Evolutionary conservation across 257 asterid genomes (phyloP).

Genomic region (Solanum phureja): DNA sequence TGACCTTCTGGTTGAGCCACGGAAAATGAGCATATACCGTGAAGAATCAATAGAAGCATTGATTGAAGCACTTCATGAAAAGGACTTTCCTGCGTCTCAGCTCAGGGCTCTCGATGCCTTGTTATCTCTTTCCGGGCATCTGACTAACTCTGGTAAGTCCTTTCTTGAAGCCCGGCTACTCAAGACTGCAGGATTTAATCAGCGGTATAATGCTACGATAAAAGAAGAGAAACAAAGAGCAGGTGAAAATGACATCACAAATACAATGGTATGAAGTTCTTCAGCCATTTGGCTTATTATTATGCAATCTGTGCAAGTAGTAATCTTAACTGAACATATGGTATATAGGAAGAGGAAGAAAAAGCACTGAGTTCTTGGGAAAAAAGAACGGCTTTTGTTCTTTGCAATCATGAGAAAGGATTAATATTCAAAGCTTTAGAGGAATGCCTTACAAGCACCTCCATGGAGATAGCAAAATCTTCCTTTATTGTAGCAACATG

Average conservation of each 20-base stretch:
- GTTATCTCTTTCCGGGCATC: conserved; percentile 51
- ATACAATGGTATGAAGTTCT: conserved; percentile 25
- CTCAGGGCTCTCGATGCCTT: conserved; percentile 47
- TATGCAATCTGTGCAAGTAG: background rate
- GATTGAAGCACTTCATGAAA: conserved; percentile 54
- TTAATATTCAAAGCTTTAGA: conserved; percentile 52
- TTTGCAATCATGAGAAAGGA: conserved; percentile 67
- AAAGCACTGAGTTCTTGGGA: conserved; percentile 60
- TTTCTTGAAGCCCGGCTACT: conserved; percentile 58
- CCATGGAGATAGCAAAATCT: conserved; percentile 60
- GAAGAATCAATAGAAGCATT: conserved; percentile 78
- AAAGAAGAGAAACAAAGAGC: conserved; percentile 27
- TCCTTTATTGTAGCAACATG: conserved; percentile 60
- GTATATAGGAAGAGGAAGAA: conserved; percentile 53
- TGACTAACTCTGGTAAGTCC: conserved; percentile 32
- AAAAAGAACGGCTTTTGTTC: conserved; percentile 56
- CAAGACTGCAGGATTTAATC: conserved; percentile 50
- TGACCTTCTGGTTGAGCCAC: conserved; percentile 68
- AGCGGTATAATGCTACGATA: conserved; percentile 24
- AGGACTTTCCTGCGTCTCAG: conserved; percentile 64
- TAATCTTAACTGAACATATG: background rate
- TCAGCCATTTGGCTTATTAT: background rate
- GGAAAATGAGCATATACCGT: conserved; percentile 76
- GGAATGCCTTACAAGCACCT: conserved; percentile 57
- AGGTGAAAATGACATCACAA: conserved; percentile 21